Percentiles rank a stretch among this genome's conserved stretches.
Conservation (phyloP, 2,329 filamentous ascomycete species). For the Fusarium tricinctum region DNA sequence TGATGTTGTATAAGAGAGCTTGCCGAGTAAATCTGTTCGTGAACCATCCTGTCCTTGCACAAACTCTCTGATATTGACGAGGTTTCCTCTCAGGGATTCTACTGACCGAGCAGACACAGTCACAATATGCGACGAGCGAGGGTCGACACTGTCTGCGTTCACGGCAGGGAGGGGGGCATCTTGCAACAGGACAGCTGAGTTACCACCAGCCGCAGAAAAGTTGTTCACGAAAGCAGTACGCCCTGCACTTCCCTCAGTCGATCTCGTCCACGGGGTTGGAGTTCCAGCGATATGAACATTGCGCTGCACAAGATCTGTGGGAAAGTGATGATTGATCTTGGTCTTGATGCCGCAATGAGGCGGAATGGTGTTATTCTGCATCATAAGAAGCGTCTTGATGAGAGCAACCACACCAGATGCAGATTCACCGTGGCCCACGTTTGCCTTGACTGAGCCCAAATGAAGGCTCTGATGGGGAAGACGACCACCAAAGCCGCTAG, state of each 20-base stretch:
- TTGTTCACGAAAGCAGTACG: slow-evolving; percentile 6
- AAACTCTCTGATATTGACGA: background rate
- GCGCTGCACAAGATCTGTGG: background rate
- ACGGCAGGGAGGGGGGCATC: background rate
- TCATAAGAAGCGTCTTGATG: slow-evolving; percentile 9
- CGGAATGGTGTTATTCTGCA: slow-evolving; percentile 3
- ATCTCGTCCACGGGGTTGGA: slow-evolving; percentile 7
- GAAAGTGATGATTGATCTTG: slow-evolving; percentile 8
- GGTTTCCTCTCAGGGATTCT: background rate
- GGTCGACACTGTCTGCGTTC: background rate
- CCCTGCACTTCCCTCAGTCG: slow-evolving; percentile 19
- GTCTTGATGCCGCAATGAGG: slow-evolving; percentile 46
- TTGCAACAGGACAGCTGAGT: background rate
- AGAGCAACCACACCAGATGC: slow-evolving; percentile 5
- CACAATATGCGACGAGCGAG: background rate
- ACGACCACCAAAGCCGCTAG: slow-evolving; percentile 56
- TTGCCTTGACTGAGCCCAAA: slow-evolving; percentile 74
- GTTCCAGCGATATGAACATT: slow-evolving; percentile 4
- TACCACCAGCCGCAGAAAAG: slow-evolving; percentile 7
- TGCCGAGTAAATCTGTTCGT: background rate
- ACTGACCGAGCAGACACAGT: background rate
- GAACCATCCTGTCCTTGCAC: background rate
- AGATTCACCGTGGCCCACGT: slow-evolving; percentile 69
- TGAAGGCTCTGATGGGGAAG: slow-evolving; percentile 66
- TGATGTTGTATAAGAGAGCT: slow-evolving; percentile 5